A percentile compares a stretch with the other conserved stretches of the same genome.
These are phyloP conservation scores for Suillus decipiens DNA, from an alignment of 768 basidiomycete species.

Conservation along the genomic window DNA sequence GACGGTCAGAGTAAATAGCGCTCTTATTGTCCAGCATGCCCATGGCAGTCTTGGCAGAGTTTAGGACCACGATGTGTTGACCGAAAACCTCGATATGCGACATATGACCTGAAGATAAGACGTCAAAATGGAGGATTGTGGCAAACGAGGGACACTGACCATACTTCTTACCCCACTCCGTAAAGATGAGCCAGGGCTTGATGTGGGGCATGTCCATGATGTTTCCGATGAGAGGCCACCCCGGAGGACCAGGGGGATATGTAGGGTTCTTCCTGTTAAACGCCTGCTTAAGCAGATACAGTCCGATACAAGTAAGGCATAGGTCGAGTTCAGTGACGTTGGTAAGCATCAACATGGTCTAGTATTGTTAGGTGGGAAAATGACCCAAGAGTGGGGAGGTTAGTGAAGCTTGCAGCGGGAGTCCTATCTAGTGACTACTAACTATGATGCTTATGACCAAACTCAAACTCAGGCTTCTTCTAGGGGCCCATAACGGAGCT, in stretches of 20 bases:
- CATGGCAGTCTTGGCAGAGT: constrained; percentile 48
- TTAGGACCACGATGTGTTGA: constrained; percentile 57
- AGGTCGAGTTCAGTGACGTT: constrained; percentile 33
- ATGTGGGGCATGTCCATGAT: constrained; percentile 49
- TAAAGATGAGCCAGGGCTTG: constrained; percentile 47
- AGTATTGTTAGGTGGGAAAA: background rate
- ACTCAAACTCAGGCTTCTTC: background rate
- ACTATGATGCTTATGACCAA: too few relatives aligned
- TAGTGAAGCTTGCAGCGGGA: background rate
- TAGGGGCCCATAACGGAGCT: too few relatives aligned
- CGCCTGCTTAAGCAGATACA: constrained; percentile 28
- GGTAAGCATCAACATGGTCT: constrained; percentile 19
- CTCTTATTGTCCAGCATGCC: constrained; percentile 70
- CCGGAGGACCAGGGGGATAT: constrained; percentile 49
- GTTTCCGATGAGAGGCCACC: constrained; percentile 48
- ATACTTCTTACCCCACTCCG: constrained; percentile 47
- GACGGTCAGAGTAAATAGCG: constrained; percentile 65
- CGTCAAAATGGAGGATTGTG: background rate
- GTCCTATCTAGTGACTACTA: background rate
- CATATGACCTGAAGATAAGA: constrained; percentile 50
- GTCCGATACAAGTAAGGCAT: constrained; percentile 29
- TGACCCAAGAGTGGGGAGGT: background rate
- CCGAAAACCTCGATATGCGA: constrained; percentile 60
- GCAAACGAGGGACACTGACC: constrained; percentile 27
- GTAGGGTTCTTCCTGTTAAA: constrained; percentile 23